These are phyloP conservation scores for Aspergillus cristatus DNA, from an alignment of 495 filamentous ascomycete species.

Conservation along the genomic window DNA sequence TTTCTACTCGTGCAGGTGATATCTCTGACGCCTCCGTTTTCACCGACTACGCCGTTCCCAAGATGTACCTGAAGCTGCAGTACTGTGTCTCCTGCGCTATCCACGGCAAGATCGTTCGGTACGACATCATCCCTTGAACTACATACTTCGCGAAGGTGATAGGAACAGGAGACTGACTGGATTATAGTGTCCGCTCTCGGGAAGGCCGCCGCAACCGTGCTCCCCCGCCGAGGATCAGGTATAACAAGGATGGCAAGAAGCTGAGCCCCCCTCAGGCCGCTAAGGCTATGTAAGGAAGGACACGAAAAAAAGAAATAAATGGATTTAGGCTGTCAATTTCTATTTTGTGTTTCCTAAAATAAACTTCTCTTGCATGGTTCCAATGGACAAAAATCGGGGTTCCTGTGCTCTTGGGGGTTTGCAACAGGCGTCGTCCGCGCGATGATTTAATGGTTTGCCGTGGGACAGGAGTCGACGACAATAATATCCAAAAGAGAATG, in stretches of 20 bases:
- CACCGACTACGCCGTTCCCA: slow-evolving; percentile 96
- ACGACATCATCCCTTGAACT: slow-evolving; percentile 30
- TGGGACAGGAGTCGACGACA: too few species aligned
- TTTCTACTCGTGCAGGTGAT: slow-evolving; percentile 61
- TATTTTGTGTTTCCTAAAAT: too few species aligned
- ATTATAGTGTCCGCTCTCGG: slow-evolving; percentile 82
- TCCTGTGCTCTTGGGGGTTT: too few species aligned
- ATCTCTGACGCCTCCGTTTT: slow-evolving; percentile 99
- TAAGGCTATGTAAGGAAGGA: slow-evolving; percentile 48
- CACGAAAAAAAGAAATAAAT: slow-evolving; percentile 3
- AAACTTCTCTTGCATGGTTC: too few species aligned
- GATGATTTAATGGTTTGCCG: too few species aligned
- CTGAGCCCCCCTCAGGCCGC: slow-evolving; percentile 82
- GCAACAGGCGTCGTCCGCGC: too few species aligned
- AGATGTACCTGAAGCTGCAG: slow-evolving; percentile 99
- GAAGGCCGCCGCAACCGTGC: slow-evolving; percentile 98
- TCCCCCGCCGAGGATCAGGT: slow-evolving; percentile 89
- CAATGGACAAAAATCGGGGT: too few species aligned
- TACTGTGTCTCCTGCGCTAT: slow-evolving; percentile 99
- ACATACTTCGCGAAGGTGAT: slow-evolving; percentile 14
- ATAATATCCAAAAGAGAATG: too few species aligned
- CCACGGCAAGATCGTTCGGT: slow-evolving; percentile 99
- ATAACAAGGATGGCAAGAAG: slow-evolving; percentile 99
- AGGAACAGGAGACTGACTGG: slow-evolving; percentile 10
- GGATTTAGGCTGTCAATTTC: neutral